A percentile compares a stretch with the other conserved stretches of the same genome.
These are phyloP conservation scores for Silybum marianum DNA, from an alignment of 129 eudicot genomes.

Conservation along the genomic window DNA sequence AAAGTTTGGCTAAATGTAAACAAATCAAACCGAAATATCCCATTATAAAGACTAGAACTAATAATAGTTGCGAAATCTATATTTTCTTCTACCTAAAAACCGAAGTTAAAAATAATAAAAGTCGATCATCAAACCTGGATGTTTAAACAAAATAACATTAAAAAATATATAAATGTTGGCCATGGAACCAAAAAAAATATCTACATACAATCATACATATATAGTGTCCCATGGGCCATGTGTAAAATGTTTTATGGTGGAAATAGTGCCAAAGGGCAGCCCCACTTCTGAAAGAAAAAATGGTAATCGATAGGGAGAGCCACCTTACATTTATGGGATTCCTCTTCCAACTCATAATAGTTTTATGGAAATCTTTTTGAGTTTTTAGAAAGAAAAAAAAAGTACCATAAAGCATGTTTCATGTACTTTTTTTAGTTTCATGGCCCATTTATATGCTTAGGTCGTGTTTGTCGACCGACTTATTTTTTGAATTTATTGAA, in stretches of 20 bases:
- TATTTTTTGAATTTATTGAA: background rate
- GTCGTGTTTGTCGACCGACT: background rate
- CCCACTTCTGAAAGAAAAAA: slow-evolving; percentile 28
- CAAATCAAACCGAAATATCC: background rate
- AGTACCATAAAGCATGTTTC: slow-evolving; percentile 23
- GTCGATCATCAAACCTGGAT: no score
- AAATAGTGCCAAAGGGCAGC: slow-evolving; percentile 28
- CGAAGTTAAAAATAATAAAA: no score
- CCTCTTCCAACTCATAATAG: slow-evolving; percentile 22
- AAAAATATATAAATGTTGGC: no score
- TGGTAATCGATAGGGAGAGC: slow-evolving; percentile 22
- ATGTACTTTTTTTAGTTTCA: slow-evolving; percentile 17
- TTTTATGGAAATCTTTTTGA: slow-evolving; percentile 3
- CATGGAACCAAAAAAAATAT: background rate
- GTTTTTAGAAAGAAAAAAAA: background rate
- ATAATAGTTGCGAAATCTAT: background rate
- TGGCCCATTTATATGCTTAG: background rate
- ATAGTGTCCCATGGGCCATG: slow-evolving; percentile 4
- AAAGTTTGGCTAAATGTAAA: background rate
- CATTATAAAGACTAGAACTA: background rate
- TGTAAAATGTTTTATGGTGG: slow-evolving; percentile 12
- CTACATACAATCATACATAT: background rate
- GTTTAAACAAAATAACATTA: no score
- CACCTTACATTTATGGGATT: slow-evolving; percentile 27
- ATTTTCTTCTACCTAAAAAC: no score